A percentile compares a stretch with the other conserved stretches of the same genome.
Conservation (phyloP, 2,329 filamentous ascomycete species). For the Colletotrichum navitas region DNA sequence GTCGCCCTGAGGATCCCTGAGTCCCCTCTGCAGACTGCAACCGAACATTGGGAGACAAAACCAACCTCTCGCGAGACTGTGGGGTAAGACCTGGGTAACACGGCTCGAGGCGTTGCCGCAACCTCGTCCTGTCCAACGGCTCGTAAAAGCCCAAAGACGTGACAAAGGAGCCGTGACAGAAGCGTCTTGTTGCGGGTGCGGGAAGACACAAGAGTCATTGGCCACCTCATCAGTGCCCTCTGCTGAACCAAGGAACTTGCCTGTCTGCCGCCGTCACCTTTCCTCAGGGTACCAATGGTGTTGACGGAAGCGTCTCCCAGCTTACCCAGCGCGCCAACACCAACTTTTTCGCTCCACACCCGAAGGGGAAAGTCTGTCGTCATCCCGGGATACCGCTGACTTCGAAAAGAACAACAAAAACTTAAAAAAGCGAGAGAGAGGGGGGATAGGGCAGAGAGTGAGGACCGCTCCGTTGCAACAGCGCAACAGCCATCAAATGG, state of each 20-base stretch:
- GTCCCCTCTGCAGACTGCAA: conserved; percentile 28
- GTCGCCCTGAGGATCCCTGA: conserved; percentile 10
- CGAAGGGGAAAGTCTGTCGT: conserved; percentile 41
- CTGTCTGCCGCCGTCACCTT: conserved; percentile 20
- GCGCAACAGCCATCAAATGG: conserved; percentile 16
- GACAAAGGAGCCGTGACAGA: conserved; percentile 27
- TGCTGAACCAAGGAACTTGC: conserved; percentile 34
- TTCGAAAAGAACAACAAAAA: conserved; percentile 30
- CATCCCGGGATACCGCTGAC: conserved; percentile 41
- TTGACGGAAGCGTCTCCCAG: conserved; percentile 20
- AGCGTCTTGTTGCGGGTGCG: conserved; percentile 19
- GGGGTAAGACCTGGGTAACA: conserved; percentile 19
- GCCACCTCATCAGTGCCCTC: conserved; percentile 8
- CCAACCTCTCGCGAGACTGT: conserved; percentile 21
- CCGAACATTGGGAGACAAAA: conserved; percentile 8
- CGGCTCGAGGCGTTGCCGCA: background rate
- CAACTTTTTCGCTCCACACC: conserved; percentile 36
- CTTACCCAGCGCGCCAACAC: conserved; percentile 23
- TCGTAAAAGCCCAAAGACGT: conserved; percentile 20
- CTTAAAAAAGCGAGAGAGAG: background rate
- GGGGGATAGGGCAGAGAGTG: background rate
- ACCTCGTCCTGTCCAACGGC: conserved; percentile 7
- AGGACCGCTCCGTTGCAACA: conserved; percentile 2
- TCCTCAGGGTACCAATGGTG: conserved; percentile 1
- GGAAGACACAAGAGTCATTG: conserved; percentile 29